These are phyloP conservation scores for Plasmopara halstedii DNA, from an alignment of 352 stramenopile species.

Conservation along the genomic window DNA sequence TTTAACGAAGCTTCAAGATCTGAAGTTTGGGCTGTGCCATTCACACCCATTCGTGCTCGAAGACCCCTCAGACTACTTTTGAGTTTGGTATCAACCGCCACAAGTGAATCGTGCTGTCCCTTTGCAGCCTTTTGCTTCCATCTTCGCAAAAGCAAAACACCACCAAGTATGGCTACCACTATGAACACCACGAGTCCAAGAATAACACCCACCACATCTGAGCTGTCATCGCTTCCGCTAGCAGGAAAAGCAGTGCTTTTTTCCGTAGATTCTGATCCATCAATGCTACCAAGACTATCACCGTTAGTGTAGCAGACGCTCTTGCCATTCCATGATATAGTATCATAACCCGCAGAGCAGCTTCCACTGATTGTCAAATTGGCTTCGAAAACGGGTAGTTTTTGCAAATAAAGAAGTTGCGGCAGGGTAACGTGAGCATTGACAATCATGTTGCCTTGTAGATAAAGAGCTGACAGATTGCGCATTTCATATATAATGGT, in stretches of 20 bases:
- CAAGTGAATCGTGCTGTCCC: constrained; percentile 23
- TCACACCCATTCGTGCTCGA: constrained; percentile 20
- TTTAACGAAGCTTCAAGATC: constrained; percentile 31
- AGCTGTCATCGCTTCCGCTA: constrained; percentile 14
- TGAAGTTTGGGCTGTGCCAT: constrained; percentile 13
- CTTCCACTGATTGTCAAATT: constrained; percentile 28
- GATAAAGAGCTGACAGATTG: constrained; percentile 40
- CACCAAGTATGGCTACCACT: constrained; percentile 37
- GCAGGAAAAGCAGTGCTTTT: constrained; percentile 23
- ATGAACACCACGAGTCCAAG: constrained; percentile 30
- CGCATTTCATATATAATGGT: constrained; percentile 59
- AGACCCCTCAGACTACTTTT: constrained; percentile 35
- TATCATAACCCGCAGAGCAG: constrained; percentile 40
- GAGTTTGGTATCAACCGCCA: constrained; percentile 26
- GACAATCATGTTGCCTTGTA: constrained; percentile 46
- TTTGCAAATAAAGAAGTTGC: constrained; percentile 50
- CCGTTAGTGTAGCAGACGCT: constrained; percentile 40
- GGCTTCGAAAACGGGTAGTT: constrained; percentile 39
- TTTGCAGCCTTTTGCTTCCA: constrained; percentile 43
- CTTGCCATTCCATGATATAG: constrained; percentile 40
- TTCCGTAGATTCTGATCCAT: constrained; percentile 23
- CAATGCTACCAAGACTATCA: constrained; percentile 33
- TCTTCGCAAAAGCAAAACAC: constrained; percentile 50
- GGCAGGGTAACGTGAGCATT: constrained; percentile 42
- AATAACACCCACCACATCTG: constrained; percentile 33